Evolutionary conservation across 106 monocot genomes (phyloP).

Genomic region (Narthecium ossifragum): DNA sequence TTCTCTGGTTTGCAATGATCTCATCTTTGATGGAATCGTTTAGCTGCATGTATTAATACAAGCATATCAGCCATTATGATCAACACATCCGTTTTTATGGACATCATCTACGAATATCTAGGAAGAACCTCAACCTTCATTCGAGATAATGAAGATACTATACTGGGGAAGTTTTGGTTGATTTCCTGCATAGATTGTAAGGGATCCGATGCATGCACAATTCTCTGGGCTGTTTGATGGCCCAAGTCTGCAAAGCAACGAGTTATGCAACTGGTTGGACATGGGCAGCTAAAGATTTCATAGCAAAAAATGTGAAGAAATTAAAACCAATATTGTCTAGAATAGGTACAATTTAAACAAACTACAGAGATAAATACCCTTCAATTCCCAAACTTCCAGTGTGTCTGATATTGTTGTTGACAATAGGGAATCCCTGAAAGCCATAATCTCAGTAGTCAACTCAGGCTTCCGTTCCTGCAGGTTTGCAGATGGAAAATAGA

Average conservation of each 20-base stretch:
- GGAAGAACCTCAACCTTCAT: constrained; percentile 53
- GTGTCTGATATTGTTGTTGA: constrained; percentile 87
- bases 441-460: constrained; percentile 68
- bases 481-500: constrained; percentile 11
- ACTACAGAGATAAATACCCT: constrained; percentile 37
- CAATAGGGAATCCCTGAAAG: constrained; percentile 80
- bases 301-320: background rate
- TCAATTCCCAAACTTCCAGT: constrained; percentile 96
- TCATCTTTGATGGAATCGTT: constrained; percentile 86
- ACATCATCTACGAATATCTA: background rate
- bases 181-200: constrained; percentile 96
- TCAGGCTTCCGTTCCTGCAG: constrained; percentile 89
- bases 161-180: constrained; percentile 89
- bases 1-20: constrained; percentile 90
- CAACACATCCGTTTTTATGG: background rate
- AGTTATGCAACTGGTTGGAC: background rate
- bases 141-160: constrained; percentile 93
- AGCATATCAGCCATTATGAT: background rate
- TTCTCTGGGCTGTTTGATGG: constrained; percentile 89
- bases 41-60: constrained; percentile 35
- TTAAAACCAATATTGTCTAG: background rate
- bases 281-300: too few relatives aligned
- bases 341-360: too few relatives aligned
- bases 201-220: constrained; percentile 90
- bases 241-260: constrained; percentile 62